Base-by-base conservation (phyloP, 495 filamentous ascomycete genomes). In the Trichocladium antarcticum region DNA sequence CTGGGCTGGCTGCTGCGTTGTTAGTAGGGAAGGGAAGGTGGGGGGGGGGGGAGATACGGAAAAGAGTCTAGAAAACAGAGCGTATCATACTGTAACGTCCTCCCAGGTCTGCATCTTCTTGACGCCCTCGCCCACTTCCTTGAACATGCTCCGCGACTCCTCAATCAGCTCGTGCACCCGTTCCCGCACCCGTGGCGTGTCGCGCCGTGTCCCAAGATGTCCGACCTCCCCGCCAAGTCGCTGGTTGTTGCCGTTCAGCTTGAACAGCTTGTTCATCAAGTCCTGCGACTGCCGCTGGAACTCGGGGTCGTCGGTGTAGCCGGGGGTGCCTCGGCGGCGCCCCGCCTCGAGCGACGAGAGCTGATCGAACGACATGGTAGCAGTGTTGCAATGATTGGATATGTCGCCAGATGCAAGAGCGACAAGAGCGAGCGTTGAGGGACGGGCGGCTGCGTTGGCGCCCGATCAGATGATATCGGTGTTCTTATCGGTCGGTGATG, bases 61-160 rank as follows among this genome's bases (percentile, higher is more conserved):
- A n/a, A n/a, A n/a, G n/a, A n/a, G n/a, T n/a, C n/a, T n/a, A n/a
- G 34, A 48, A 43, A 36, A 42, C 17, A n/a, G n/a, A n/a, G 1
- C 5, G 3, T 10, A 49, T 72, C 84, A 49, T 78, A 95, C 89
- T 57, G 88, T 89, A 15, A 94, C 77, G 59, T 97, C 86, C 56
- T 87, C 84, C 93, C 93, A 97, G 5, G 75, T 77, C 60, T 89
- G 80, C 29, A 95, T 75, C 68, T 84, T 90, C 79, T 96, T 95
- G 49, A 97, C 76, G 8, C 86, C 87, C 60, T 97, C 92, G 42
- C 86, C 89, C 17, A 90, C 83, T 20, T 90, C 85, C 66, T 94
- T 94, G 73, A 97, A 96, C n/a, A 78, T 76, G 21, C 78, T 71
- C 15, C 84, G 79, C 28, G 87, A 86, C 67, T 96, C 87, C 51